Evolutionary conservation across 2,329 filamentous ascomycete genomes (phyloP), one percentile per base, ranked within the genome.

Genomic region (Parastagonospora nodorum): DNA sequence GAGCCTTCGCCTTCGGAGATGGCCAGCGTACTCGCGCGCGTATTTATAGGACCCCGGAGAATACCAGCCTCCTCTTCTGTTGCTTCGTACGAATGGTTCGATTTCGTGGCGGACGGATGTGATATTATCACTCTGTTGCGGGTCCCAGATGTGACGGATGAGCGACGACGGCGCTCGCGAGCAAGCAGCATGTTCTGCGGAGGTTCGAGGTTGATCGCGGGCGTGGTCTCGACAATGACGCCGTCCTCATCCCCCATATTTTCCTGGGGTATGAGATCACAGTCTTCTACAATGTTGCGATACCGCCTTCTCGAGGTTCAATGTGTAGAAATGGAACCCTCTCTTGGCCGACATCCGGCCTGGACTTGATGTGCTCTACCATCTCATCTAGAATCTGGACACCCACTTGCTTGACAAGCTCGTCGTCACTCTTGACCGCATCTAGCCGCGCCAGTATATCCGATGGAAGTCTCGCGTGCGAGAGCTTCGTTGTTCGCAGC

Each of bases 291-390:
- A 54, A 97, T 93, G 65, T 97, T 97, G 94, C 0, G 92, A 90
- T 2, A 99, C 92, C 0, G 92, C 90, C 76, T 97, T 99, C 74
- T 97, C 93, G 29, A 97, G 80, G 69, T 99, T 99, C 44, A 99
- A 80, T 0, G 94, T 97, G 75, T 97, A 99, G 75, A 99, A 97
- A 71, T 99, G 94, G 74, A 97, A 96, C 5, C 94, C 94, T 63
- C 86, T 60, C 45, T 47, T 61, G 12, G 12, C 52, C 58, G 1
- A 51, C 53, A 28, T 63, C 63, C 68, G 72, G 77, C 64, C 84
- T 85, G 58, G 87, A 78, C 74, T 88, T 89, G 69, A 97, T 84
- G 64, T 86, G 84, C 57, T 90, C 85, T 12, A 97, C 84, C 41
- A 97, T 85, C 67, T 97, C 92, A 65, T 85, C 86, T 51, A 99